Base-by-base conservation (phyloP, 495 filamentous ascomycete genomes). In the Sordaria brevicollis region DNA sequence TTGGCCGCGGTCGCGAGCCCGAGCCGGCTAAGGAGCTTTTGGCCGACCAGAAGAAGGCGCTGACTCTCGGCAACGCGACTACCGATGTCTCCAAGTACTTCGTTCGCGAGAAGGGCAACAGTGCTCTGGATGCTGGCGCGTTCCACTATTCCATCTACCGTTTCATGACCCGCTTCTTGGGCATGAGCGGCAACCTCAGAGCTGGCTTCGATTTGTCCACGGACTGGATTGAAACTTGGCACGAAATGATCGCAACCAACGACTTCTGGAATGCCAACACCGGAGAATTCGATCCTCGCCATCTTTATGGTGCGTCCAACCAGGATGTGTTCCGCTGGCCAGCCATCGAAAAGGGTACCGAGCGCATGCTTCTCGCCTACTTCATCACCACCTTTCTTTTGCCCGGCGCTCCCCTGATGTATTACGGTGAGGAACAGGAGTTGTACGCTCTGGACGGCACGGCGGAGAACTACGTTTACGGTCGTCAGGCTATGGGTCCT, bases 271-370 rank as follows among this genome's bases (percentile, higher is more conserved):
- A 91, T 70, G 81, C 87, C 5, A 88, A 89, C 74, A 90, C 85
- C 2, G 89, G 87, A 65, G 79, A 84, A 68, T 91, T 91, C 69
- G 90, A 92, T 73, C 90, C 90, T 5, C 83, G 90, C 15, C 89
- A 92, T 74, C 86, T 92, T 83, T 92, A 86, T 66, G 90, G 90
- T 34, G 83, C 82, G 3, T 89, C 88, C 6, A 92, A 92, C 73
- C 90, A 92, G 77, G 90, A 92, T 74, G 89, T 92, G 5, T 91
- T 92, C 76, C 85, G 90, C 9, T 92, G 90, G 90, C 90, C 90
- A 8, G 82, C 87, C 4, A 82, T 92, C 65, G 79, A 83, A n/a
- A 81, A 85, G 67, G 90, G 90, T 6, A 85, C 86, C 1, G 84
- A 91, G 74, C 84, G 88, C 67, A 83, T 86, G 76, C 78, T 91